phyloP scores from a whole-genome alignment of 805 yeast genomes.

The Yueomyces sinensis region DNA sequence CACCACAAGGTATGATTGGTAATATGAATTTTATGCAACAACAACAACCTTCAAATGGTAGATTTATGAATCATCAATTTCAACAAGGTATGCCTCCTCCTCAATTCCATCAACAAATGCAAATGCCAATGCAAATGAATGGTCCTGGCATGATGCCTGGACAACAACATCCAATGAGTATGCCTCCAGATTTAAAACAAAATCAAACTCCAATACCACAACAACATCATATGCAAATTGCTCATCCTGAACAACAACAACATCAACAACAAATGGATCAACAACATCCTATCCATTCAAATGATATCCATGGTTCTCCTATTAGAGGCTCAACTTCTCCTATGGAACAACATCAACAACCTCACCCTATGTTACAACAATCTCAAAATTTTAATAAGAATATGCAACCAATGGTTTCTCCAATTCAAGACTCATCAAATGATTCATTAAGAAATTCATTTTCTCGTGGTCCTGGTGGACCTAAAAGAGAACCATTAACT shows the following conservation, averaged over 20 bases:
- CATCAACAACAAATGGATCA: conserved; percentile 4
- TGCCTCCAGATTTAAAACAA: conserved; percentile 1
- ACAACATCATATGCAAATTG: conserved; percentile 1
- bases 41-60: not conserved
- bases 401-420: not conserved
- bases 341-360: conserved; percentile 15
- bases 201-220: conserved; percentile 10
- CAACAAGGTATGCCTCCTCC: too few species aligned
- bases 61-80: not conserved
- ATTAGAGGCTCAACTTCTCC: conserved; percentile 6
- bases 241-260: conserved; percentile 1
- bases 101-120: not conserved
- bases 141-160: not conserved
- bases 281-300: conserved; percentile 1
- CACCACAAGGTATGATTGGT: conserved; percentile 2
- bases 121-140: not conserved
- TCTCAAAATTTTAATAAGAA: not conserved
- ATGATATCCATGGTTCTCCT: not conserved
- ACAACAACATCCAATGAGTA: not conserved
- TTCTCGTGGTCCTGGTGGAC: conserved; percentile 3
- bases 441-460: not conserved
- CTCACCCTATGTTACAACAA: conserved; percentile 13
- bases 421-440: not conserved
- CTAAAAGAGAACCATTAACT: conserved; percentile 32
- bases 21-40: conserved; percentile 2